Percentiles rank a stretch among this genome's conserved stretches.
phyloP scores from a whole-genome alignment of 23 red algal species.

The Gracilaria gracilis region DNA sequence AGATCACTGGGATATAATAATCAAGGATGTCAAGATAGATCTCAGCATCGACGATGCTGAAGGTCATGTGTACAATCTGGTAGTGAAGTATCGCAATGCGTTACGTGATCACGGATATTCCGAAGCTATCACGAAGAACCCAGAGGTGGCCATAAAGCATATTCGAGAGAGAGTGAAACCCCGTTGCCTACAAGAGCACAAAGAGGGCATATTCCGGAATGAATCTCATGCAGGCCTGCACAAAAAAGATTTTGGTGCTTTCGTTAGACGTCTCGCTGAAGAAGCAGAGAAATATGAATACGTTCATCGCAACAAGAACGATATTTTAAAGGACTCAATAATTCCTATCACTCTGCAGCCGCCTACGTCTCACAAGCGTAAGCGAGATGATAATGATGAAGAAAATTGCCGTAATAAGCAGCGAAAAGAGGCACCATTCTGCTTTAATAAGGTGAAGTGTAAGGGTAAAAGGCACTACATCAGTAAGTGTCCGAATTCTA shows the following conservation, averaged over 20 bases:
- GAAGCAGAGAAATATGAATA: background rate
- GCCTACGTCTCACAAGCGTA: background rate
- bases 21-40: slow-evolving; percentile 5
- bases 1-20: background rate
- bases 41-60: background rate
- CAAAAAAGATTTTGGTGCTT: slow-evolving; percentile 11
- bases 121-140: slow-evolving; percentile 5
- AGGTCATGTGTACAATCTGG: background rate
- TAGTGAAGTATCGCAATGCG: background rate
- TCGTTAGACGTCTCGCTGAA: background rate
- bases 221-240: slow-evolving; percentile 3
- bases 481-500: background rate
- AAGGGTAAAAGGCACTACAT: background rate
- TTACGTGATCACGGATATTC: background rate
- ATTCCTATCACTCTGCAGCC: background rate
- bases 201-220: background rate
- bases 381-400: too few relatives aligned
- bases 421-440: too few relatives aligned
- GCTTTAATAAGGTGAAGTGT: background rate
- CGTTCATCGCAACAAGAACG: background rate
- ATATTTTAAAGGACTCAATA: background rate
- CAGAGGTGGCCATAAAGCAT: slow-evolving; percentile 10
- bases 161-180: background rate
- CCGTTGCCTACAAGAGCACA: background rate
- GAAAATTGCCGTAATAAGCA: too few relatives aligned